These are phyloP conservation scores for Uronychia setigera DNA, from an alignment of 73 alveolate species.

Conservation along the genomic window DNA sequence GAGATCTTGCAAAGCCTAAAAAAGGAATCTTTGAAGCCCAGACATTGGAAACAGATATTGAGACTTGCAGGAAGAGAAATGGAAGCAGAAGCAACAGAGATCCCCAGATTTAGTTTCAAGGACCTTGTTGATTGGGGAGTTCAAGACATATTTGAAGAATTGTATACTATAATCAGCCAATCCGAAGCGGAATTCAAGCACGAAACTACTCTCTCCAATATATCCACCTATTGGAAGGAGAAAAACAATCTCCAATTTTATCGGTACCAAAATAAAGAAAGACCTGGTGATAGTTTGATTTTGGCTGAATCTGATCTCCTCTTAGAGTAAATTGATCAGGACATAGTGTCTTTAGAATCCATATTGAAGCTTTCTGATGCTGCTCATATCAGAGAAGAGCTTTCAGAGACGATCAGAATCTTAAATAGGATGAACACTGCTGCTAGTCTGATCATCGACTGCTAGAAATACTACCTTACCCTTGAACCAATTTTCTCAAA, in stretches of 20 bases:
- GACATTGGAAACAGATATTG: slow-evolving; percentile 77
- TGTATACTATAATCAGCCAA: slow-evolving; percentile 48
- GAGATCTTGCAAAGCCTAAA: slow-evolving; percentile 55
- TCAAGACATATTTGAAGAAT: slow-evolving; percentile 54
- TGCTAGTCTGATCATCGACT: slow-evolving; percentile 60
- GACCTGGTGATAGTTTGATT: slow-evolving; percentile 43
- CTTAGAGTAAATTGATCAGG: slow-evolving; percentile 54
- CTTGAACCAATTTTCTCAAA: slow-evolving; percentile 60
- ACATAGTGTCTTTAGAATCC: slow-evolving; percentile 56
- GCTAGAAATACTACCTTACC: slow-evolving; percentile 66
- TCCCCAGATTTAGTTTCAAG: slow-evolving; percentile 48
- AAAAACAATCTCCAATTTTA: slow-evolving; percentile 43
- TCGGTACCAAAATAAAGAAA: slow-evolving; percentile 53
- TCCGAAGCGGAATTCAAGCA: slow-evolving; percentile 68
- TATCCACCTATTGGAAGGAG: slow-evolving; percentile 65
- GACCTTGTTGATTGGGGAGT: slow-evolving; percentile 67
- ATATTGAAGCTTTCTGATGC: slow-evolving; percentile 49
- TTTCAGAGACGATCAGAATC: slow-evolving; percentile 63
- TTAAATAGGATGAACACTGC: slow-evolving; percentile 54
- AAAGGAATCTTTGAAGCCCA: slow-evolving; percentile 49
- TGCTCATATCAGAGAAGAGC: slow-evolving; percentile 60
- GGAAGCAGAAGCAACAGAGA: slow-evolving; percentile 56
- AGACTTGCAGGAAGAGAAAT: slow-evolving; percentile 49
- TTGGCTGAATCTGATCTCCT: slow-evolving; percentile 49
- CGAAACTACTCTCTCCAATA: slow-evolving; percentile 46